These are phyloP conservation scores for Bolboschoenoplectus hybrid DNA, from an alignment of 202 grass and related monocot species.

Conservation along the genomic window DNA sequence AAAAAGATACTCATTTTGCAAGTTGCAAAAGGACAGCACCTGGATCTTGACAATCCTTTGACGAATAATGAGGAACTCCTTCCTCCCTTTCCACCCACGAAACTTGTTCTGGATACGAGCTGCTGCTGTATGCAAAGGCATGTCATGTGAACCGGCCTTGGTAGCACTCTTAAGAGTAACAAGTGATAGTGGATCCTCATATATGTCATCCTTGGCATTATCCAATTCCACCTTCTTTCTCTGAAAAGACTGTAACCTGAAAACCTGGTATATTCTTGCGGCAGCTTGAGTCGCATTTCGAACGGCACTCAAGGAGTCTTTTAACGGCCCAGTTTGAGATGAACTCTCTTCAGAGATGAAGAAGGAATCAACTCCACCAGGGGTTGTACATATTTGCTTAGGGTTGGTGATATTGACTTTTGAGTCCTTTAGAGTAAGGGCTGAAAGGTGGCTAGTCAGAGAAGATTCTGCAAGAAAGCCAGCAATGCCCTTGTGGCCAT, in stretches of 20 bases:
- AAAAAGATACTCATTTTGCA: not conserved
- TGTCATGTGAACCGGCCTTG: conserved; percentile 61
- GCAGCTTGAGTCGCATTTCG: conserved; percentile 96
- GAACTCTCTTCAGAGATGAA: not conserved
- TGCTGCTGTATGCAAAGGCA: conserved; percentile 71
- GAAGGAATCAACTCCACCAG: not conserved
- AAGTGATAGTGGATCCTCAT: conserved; percentile 71
- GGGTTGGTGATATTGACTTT: conserved; percentile 42
- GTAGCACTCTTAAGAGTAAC: conserved; percentile 64
- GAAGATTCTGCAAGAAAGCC: conserved; percentile 97
- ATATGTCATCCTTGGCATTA: conserved; percentile 64
- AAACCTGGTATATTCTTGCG: conserved; percentile 96
- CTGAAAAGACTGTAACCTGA: conserved; percentile 92
- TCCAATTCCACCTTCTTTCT: conserved; percentile 95
- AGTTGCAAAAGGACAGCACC: conserved; percentile 48
- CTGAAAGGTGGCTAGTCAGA: conserved; percentile 85
- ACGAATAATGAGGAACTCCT: conserved; percentile 89
- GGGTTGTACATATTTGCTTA: conserved; percentile 13
- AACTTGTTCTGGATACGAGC: conserved; percentile 98
- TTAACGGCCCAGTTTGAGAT: conserved; percentile 62
- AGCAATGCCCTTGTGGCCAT: conserved; percentile 91
- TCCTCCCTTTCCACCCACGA: conserved; percentile 97
- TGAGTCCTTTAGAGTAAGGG: conserved; percentile 75
- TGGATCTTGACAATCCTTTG: conserved; percentile 97
- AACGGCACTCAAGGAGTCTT: conserved; percentile 89